Base-by-base conservation (phyloP, 495 filamentous ascomycete species). In the Collariella sp. region DNA sequence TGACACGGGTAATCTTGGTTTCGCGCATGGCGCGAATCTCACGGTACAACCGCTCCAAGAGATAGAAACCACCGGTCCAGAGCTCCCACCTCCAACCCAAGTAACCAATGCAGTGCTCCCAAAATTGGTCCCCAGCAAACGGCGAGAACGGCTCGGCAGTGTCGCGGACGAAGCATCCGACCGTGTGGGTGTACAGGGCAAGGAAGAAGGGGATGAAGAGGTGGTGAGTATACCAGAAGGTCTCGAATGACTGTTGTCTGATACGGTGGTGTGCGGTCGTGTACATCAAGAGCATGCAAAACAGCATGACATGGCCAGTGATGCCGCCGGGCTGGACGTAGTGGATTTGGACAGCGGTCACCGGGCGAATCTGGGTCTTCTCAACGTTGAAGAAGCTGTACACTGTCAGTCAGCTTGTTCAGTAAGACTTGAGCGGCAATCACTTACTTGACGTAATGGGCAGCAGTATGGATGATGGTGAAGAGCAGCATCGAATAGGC, bases 201-300 rank as follows among this genome's bases (percentile, higher is more conserved):
- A 99, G 78, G 64, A 96, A 72, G 72, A 99, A 99, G 13, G 94
- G 91, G 57, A 99, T 86, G 66, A 96, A 96, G 10, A 99, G 80
- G 59, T 99, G 94, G 68, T 99, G 93, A 11, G 88, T 95, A 70
- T 99, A 99, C 93, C 91, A 97, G 66, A 99, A 99, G 1, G 91
- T 91, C 70, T 99, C 93, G 69, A 87, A 99, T 2, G 87, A 94
- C 64, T 99, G 93, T 66, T 97, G 89, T 46, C 93, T 86, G 61
- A 99, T 97, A 59, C 86, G 86, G 60, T 83, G 78, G 63, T 99
- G 93, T 4, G 93, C 86, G 7, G 94, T 95, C 18, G 93, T 99
- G 69, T 93, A 99, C 81, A 99, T 99, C 50, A 99, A 70, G 49
- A 99, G 75, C 93, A 99, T 97, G 78, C 93, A 99, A 9, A 97